Evolutionary conservation across 768 basidiomycete species (phyloP).

Genomic region (Boletus edulis): DNA sequence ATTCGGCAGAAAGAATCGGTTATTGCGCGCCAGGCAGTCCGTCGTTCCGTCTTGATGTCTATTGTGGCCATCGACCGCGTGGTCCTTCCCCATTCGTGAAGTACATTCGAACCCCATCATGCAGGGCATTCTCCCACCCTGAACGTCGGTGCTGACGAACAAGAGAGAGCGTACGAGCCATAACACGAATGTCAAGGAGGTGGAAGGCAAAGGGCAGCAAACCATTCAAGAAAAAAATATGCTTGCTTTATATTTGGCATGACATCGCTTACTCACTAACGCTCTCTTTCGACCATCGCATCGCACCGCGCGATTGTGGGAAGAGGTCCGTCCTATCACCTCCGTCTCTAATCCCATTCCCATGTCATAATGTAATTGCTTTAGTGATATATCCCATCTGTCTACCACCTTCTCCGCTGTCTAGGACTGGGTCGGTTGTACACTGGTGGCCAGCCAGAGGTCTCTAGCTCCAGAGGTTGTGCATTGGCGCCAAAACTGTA

Average conservation of each 20-base stretch:
- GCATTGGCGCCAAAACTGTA: too few species aligned
- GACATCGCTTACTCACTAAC: conserved; percentile 2
- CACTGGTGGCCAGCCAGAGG: too few species aligned
- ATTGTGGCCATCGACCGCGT: background rate
- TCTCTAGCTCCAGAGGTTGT: too few species aligned
- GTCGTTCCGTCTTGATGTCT: background rate
- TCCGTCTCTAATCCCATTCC: background rate
- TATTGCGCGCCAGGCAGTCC: background rate
- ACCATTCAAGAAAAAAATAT: background rate
- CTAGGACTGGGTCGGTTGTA: background rate
- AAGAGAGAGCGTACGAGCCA: background rate
- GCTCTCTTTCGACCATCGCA: background rate
- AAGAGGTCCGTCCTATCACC: conserved; percentile 7
- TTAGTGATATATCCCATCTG: background rate
- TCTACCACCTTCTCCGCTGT: background rate
- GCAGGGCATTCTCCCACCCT: background rate
- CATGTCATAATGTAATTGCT: background rate
- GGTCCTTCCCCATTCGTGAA: background rate
- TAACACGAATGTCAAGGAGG: background rate
- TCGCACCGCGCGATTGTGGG: background rate
- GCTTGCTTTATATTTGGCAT: conserved; percentile 1
- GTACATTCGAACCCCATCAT: background rate
- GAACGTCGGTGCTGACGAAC: background rate
- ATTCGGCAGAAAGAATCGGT: background rate
- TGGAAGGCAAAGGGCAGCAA: background rate